phyloP scores from a whole-genome alignment of 768 basidiomycete genomes.

The Chalciporus chontae region DNA sequence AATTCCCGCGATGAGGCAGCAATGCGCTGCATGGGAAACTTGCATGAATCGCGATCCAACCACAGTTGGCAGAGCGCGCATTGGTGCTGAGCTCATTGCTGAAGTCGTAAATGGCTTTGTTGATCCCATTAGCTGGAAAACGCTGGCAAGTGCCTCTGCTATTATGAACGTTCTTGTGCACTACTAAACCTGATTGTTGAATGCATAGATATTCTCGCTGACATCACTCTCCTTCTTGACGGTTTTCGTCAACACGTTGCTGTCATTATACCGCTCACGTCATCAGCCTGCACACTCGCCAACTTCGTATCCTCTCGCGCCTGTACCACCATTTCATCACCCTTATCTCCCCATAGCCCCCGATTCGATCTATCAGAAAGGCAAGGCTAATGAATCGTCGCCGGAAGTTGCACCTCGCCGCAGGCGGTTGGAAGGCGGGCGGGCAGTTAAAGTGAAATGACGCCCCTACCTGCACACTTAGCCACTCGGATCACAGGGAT shows the following conservation, averaged over 20 bases:
- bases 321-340: conserved; percentile 39
- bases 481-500: conserved; percentile 28
- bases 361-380: conserved; percentile 40
- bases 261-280: conserved; percentile 72
- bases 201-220: conserved; percentile 61
- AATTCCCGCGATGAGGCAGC: conserved; percentile 83
- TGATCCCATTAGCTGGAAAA: conserved; percentile 97
- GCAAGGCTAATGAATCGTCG: conserved; percentile 23
- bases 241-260: conserved; percentile 74
- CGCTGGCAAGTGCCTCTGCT: conserved; percentile 57
- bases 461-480: conserved; percentile 12
- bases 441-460: conserved; percentile 53
- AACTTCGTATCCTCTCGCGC: conserved; percentile 38
- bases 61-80: conserved; percentile 81
- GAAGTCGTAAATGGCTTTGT: conserved; percentile 97
- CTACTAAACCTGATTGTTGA: conserved; percentile 17
- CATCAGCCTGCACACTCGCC: conserved; percentile 45
- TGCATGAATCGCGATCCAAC: conserved; percentile 96
- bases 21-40: conserved; percentile 86
- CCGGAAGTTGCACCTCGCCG: conserved; percentile 46
- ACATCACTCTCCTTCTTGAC: conserved; percentile 75
- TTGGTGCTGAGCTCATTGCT: conserved; percentile 92
- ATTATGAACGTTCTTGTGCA: conserved; percentile 10
- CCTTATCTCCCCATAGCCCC: conserved; percentile 53
- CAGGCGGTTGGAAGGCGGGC: conserved; percentile 55